Percentiles rank a stretch among this genome's conserved stretches.
Evolutionary conservation across 2,329 filamentous ascomycete species (phyloP).

Genomic region (Thelonectria olida): DNA sequence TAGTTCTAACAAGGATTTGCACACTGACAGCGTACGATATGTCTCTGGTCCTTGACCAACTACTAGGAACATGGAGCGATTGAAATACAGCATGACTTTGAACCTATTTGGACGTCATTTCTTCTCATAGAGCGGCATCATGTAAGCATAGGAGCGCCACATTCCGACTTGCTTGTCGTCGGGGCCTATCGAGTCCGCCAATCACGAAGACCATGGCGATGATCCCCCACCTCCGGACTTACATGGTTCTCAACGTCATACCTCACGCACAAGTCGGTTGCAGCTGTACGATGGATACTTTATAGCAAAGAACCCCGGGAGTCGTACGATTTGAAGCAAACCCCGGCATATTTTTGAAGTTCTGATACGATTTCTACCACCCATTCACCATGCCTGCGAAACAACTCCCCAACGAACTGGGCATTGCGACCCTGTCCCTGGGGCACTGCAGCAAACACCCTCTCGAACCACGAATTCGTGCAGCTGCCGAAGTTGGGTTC

Average conservation of each 20-base stretch:
- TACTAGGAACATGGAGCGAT: neutral
- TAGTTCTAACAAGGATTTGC: neutral
- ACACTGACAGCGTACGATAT: neutral
- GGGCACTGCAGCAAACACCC: constrained; percentile 22
- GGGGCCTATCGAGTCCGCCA: constrained; percentile 21
- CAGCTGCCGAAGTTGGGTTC: constrained; percentile 19
- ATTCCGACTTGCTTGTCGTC: constrained; percentile 1
- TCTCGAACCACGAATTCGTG: constrained; percentile 16
- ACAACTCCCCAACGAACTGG: constrained; percentile 20
- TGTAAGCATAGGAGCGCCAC: constrained; percentile 9
- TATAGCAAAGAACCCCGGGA: neutral
- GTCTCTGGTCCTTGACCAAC: neutral
- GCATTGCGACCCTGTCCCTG: constrained; percentile 23
- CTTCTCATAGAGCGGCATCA: neutral
- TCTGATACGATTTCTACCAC: neutral
- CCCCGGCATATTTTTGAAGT: neutral
- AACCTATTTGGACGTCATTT: neutral
- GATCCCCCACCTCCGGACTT: neutral
- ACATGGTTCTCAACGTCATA: neutral
- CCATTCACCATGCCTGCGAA: constrained; percentile 10
- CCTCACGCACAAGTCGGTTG: neutral
- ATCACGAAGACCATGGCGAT: constrained; percentile 4
- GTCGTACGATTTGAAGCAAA: constrained; percentile 3
- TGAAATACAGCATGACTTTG: constrained; percentile 7
- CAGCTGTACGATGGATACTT: neutral